Evolutionary conservation across 139 green algal species (phyloP).

Genomic region (Choricystis sp.): DNA sequence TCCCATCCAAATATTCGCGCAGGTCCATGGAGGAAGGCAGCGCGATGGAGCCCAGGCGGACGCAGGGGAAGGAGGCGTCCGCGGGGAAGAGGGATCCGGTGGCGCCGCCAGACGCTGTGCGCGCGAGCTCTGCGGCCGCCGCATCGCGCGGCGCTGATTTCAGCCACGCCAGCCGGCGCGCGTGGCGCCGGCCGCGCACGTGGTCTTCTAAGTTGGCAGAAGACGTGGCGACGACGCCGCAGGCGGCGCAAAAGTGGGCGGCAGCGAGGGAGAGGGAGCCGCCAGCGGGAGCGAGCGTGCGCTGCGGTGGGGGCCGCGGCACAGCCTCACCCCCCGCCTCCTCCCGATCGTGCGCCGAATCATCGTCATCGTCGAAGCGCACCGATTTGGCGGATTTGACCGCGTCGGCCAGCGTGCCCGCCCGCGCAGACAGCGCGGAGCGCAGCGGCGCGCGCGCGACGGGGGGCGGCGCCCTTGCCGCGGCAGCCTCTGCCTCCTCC

Average conservation of each 20-base stretch:
- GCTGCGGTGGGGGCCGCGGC: no score
- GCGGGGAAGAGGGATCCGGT: not conserved
- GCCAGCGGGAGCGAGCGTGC: not conserved
- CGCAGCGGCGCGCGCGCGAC: no score
- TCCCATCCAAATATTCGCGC: slow-evolving; percentile 14
- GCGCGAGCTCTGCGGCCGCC: not conserved
- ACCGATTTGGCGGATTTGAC: not conserved
- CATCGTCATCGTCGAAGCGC: not conserved
- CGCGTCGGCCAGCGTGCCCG: no score
- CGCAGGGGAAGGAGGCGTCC: slow-evolving; percentile 8
- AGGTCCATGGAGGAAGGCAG: slow-evolving; percentile 40
- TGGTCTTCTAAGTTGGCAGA: slow-evolving; percentile 30
- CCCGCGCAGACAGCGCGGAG: no score
- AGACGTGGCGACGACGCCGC: slow-evolving; percentile 33
- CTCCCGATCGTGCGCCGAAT: no score
- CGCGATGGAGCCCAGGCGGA: slow-evolving; percentile 20
- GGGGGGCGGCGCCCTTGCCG: no score
- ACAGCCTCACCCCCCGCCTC: not conserved
- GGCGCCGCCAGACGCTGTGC: not conserved
- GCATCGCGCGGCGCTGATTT: not conserved
- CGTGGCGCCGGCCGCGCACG: slow-evolving; percentile 21
- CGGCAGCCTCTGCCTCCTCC: no score
- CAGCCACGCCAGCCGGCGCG: slow-evolving; percentile 24
- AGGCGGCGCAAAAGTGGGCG: slow-evolving; percentile 21
- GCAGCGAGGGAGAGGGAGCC: not conserved